Percentiles rank a stretch among this genome's conserved stretches.
Evolutionary conservation across 2,329 filamentous ascomycete species (phyloP).

Genomic region (Alternaria infectoria): DNA sequence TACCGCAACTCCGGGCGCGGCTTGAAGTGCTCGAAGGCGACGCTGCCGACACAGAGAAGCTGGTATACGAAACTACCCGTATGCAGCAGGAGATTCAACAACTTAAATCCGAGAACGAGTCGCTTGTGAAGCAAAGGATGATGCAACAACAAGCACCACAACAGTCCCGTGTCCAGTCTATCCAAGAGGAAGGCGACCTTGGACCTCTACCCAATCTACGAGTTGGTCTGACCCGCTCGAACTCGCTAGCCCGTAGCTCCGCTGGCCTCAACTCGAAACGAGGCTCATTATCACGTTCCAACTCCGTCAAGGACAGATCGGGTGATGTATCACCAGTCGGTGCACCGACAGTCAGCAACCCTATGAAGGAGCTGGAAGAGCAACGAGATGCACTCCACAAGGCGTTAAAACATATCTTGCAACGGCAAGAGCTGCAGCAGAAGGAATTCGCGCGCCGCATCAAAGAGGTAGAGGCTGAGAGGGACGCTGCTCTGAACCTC

Average conservation of each 20-base stretch:
- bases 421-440: slow-evolving; percentile 84
- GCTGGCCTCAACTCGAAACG: slow-evolving; percentile 49
- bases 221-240: slow-evolving; percentile 68
- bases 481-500: slow-evolving; percentile 72
- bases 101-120: slow-evolving; percentile 71
- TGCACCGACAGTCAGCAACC: slow-evolving; percentile 34
- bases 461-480: slow-evolving; percentile 75
- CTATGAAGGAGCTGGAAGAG: slow-evolving; percentile 86
- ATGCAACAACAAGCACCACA: slow-evolving; percentile 57
- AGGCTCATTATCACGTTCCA: slow-evolving; percentile 60
- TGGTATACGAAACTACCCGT: slow-evolving; percentile 80
- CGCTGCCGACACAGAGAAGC: slow-evolving; percentile 72
- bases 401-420: slow-evolving; percentile 82
- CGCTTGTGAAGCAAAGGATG: slow-evolving; percentile 57
- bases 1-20: slow-evolving; percentile 77
- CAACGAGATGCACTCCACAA: slow-evolving; percentile 92
- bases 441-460: slow-evolving; percentile 84
- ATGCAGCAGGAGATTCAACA: slow-evolving; percentile 77
- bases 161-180: slow-evolving; percentile 63
- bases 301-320: slow-evolving; percentile 49
- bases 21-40: slow-evolving; percentile 80
- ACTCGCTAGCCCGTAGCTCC: slow-evolving; percentile 67
- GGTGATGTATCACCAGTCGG: slow-evolving; percentile 65
- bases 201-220: slow-evolving; percentile 36
- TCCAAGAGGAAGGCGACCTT: slow-evolving; percentile 63